phyloP scores from a whole-genome alignment of 768 basidiomycete species.

The Phanerochaete sordida region DNA sequence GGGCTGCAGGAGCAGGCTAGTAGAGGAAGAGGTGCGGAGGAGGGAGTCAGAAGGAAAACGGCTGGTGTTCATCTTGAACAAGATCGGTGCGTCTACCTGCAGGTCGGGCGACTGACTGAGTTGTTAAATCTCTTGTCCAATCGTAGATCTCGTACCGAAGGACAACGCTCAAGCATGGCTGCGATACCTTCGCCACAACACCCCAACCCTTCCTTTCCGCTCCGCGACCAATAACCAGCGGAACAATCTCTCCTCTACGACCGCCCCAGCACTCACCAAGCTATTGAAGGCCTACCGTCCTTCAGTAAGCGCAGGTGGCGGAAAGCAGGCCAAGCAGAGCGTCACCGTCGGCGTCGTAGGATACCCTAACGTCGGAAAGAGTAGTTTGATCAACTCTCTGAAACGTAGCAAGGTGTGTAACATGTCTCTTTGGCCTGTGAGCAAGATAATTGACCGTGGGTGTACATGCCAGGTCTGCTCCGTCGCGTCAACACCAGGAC shows the following conservation, averaged over 20 bases:
- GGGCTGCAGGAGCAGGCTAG: slow-evolving; percentile 85
- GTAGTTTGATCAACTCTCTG: slow-evolving; percentile 88
- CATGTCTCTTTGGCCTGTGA: neutral
- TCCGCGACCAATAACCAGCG: slow-evolving; percentile 75
- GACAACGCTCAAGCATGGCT: slow-evolving; percentile 90
- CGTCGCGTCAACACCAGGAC: slow-evolving; percentile 92
- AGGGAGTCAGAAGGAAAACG: slow-evolving; percentile 88
- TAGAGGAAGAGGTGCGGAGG: slow-evolving; percentile 90
- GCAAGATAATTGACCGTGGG: neutral
- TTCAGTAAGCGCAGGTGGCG: slow-evolving; percentile 21
- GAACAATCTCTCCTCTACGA: slow-evolving; percentile 73
- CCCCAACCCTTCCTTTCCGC: slow-evolving; percentile 91
- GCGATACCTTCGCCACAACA: slow-evolving; percentile 85
- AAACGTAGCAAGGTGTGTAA: slow-evolving; percentile 72
- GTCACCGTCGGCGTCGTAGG: slow-evolving; percentile 91
- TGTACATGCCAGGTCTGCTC: slow-evolving; percentile 68
- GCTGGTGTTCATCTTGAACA: slow-evolving; percentile 92
- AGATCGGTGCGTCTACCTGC: slow-evolving; percentile 65
- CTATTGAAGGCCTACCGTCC: slow-evolving; percentile 84
- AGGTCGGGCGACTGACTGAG: neutral
- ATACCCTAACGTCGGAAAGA: slow-evolving; percentile 97
- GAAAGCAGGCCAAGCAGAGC: slow-evolving; percentile 42
- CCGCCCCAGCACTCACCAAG: slow-evolving; percentile 72
- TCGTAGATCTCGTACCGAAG: slow-evolving; percentile 80
- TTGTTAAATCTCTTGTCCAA: neutral